Percentiles rank a stretch among this genome's conserved stretches.
Evolutionary conservation across 495 filamentous ascomycete species (phyloP).

Genomic region (Xeromyces bisporus): DNA sequence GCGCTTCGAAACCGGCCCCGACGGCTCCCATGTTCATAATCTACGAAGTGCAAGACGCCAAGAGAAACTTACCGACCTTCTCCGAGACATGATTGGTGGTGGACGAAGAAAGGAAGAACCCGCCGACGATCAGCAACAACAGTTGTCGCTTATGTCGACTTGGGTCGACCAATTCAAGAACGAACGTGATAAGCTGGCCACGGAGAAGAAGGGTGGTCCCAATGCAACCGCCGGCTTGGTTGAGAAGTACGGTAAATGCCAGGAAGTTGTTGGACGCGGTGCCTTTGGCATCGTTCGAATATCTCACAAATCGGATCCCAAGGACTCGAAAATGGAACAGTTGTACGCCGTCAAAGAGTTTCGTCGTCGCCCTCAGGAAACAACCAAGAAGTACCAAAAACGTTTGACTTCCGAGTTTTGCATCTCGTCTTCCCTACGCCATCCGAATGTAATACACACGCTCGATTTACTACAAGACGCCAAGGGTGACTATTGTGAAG

Average conservation of each 20-base stretch:
- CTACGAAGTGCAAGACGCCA: constrained; percentile 77
- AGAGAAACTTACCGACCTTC: constrained; percentile 87
- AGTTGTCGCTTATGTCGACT: constrained; percentile 80
- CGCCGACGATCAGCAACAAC: constrained; percentile 62
- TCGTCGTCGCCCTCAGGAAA: constrained; percentile 81
- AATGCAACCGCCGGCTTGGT: constrained; percentile 69
- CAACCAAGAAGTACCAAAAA: constrained; percentile 93
- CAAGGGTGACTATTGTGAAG: constrained; percentile 97
- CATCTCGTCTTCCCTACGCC: constrained; percentile 88
- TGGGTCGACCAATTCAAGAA: constrained; percentile 90
- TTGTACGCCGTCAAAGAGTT: constrained; percentile 98
- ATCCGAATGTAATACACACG: constrained; percentile 97
- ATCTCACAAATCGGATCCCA: constrained; percentile 85
- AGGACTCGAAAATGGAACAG: constrained; percentile 66
- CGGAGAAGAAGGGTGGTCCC: constrained; percentile 60
- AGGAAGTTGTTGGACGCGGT: constrained; percentile 93
- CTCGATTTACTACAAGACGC: constrained; percentile 87
- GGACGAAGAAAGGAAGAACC: constrained; percentile 53
- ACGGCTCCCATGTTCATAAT: constrained; percentile 61
- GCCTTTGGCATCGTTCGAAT: constrained; percentile 96
- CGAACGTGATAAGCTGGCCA: constrained; percentile 62
- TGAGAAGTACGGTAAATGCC: constrained; percentile 97
- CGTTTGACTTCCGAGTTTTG: constrained; percentile 97
- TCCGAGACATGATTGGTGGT: constrained; percentile 61
- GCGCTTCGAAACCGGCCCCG: constrained; percentile 41